Conservation (phyloP, 495 filamentous ascomycete genomes). For the Lasiosphaeriaceae sp. region DNA sequence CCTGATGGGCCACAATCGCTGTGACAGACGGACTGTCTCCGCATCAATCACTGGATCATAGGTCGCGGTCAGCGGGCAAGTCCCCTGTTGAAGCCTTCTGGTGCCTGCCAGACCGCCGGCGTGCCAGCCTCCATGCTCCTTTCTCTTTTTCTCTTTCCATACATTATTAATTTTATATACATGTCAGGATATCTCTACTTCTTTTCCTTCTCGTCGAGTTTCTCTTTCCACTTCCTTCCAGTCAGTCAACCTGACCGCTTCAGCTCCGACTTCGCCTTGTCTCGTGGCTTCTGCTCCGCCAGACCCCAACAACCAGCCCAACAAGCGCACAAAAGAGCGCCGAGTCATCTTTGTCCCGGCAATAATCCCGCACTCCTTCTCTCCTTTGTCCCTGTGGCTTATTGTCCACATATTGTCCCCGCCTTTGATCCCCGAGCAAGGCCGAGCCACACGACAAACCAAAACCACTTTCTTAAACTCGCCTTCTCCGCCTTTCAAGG, state of each 20-base stretch:
- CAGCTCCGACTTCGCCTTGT: background rate
- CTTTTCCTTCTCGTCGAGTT: background rate
- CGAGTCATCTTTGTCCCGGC: background rate
- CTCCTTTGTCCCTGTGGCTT: constrained; percentile 2
- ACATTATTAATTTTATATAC: background rate
- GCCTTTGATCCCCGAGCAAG: constrained; percentile 2
- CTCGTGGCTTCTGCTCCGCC: background rate
- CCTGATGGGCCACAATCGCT: constrained; percentile 10
- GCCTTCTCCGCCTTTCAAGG: constrained; percentile 4
- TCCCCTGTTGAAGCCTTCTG: constrained; percentile 7
- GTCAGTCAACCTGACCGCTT: background rate
- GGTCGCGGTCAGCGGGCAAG: background rate
- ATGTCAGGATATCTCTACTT: background rate
- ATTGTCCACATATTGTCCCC: constrained; percentile 5
- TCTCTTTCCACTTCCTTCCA: no score
- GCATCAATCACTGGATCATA: background rate
- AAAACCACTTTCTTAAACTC: constrained; percentile 2
- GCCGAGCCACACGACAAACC: constrained; percentile 3
- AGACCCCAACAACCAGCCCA: background rate
- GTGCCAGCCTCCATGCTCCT: background rate
- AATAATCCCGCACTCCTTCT: constrained; percentile 12
- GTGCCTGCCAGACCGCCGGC: background rate
- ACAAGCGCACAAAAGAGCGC: background rate
- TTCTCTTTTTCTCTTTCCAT: constrained; percentile 8
- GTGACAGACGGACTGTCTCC: background rate